phyloP scores from a whole-genome alignment of 768 basidiomycete species.

The Amanita thiersii region DNA sequence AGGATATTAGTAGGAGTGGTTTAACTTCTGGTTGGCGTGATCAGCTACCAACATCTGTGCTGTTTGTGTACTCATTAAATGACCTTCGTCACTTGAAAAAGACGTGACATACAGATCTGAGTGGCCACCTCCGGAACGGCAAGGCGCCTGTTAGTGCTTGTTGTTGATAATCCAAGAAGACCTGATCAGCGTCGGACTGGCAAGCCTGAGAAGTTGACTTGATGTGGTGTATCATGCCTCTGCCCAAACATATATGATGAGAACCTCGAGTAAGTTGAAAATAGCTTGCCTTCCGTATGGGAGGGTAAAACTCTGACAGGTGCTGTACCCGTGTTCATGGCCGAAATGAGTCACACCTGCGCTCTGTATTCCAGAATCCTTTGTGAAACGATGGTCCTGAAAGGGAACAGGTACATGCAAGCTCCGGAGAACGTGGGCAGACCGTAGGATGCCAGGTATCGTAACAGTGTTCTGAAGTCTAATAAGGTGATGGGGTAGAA shows the following conservation, averaged over 20 bases:
- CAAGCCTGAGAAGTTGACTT: conserved; percentile 29
- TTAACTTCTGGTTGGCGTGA: too few relatives aligned
- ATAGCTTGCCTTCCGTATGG: conserved; percentile 35
- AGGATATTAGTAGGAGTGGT: background rate
- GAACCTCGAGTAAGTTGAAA: background rate
- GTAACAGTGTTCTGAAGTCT: conserved; percentile 5
- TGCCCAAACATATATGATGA: conserved; percentile 13
- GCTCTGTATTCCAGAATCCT: conserved; percentile 20
- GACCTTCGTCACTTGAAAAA: background rate
- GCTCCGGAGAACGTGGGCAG: conserved; percentile 27
- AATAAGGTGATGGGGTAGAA: background rate
- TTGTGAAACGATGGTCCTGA: conserved; percentile 22
- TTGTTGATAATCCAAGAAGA: conserved; percentile 60
- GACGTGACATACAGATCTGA: conserved; percentile 45
- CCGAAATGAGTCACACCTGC: conserved; percentile 15
- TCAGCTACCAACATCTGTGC: conserved; percentile 65
- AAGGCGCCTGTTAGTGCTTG: conserved; percentile 50
- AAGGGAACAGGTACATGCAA: conserved; percentile 22
- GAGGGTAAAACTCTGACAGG: conserved; percentile 39
- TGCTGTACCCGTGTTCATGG: conserved; percentile 16
- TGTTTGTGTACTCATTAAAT: conserved; percentile 18
- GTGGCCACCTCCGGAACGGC: conserved; percentile 63
- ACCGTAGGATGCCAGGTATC: conserved; percentile 20
- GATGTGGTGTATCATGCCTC: conserved; percentile 60
- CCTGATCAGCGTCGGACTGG: conserved; percentile 41